Conservation (phyloP, 2,329 filamentous ascomycete species). For the Nothomitra cinnamomea region DNA sequence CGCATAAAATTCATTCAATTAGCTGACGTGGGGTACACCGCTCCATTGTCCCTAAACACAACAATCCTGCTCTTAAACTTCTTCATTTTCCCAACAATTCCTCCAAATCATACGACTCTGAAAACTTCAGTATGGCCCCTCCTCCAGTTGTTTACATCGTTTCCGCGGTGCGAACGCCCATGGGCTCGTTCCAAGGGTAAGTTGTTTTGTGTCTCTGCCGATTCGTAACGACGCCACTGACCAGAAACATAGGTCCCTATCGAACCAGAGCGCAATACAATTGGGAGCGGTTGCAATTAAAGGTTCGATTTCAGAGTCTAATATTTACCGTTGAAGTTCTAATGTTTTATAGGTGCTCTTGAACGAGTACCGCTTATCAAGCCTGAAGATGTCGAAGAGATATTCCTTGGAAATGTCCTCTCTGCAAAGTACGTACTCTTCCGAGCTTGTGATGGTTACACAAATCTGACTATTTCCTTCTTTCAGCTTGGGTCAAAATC, state of each 20-base stretch:
- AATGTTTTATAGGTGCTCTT: constrained; percentile 42
- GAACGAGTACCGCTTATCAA: constrained; percentile 76
- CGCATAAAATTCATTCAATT: no score
- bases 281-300: constrained; percentile 88
- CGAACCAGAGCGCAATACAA: constrained; percentile 70
- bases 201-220: constrained; percentile 12
- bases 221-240: background rate
- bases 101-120: constrained; percentile 3
- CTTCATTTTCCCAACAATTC: constrained; percentile 5
- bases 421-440: constrained; percentile 60
- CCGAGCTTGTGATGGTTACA: constrained; percentile 4
- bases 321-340: constrained; percentile 5
- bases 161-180: constrained; percentile 73
- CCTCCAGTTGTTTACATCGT: constrained; percentile 91
- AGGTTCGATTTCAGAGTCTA: constrained; percentile 33
- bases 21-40: background rate
- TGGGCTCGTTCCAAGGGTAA: constrained; percentile 89
- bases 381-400: constrained; percentile 79
- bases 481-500: constrained; percentile 77
- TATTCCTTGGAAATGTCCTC: constrained; percentile 96
- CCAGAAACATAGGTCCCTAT: constrained; percentile 50
- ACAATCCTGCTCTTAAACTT: constrained; percentile 2
- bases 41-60: constrained; percentile 6
- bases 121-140: constrained; percentile 47
- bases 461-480: constrained; percentile 5